A percentile compares a stretch with the other conserved stretches of the same genome.
Conservation (phyloP, 2,329 filamentous ascomycete genomes). For the Claviceps sp. region DNA sequence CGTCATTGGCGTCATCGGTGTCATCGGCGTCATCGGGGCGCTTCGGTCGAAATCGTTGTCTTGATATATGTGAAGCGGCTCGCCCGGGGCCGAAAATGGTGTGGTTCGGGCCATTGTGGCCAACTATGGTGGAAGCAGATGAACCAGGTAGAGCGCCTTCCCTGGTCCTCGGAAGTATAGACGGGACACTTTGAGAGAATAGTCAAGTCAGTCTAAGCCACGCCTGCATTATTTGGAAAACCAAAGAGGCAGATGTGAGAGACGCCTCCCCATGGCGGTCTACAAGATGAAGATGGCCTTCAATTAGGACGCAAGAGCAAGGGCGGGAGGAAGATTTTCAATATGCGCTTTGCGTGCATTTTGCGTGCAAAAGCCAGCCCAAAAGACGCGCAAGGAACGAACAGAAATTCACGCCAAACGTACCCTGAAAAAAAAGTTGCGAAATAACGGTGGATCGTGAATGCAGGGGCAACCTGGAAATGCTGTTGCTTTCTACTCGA, state of each 20-base stretch:
- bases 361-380: not conserved
- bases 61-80: constrained; percentile 38
- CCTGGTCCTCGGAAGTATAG: not conserved
- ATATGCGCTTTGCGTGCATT: too few relatives aligned
- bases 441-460: constrained; percentile 4
- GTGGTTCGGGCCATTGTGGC: constrained; percentile 41
- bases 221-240: not conserved
- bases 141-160: constrained; percentile 1
- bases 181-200: not conserved
- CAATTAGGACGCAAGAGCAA: not conserved
- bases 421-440: constrained; percentile 1
- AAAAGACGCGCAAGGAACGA: not conserved
- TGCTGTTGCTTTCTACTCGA: not conserved
- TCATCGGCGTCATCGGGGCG: constrained; percentile 23
- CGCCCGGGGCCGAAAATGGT: constrained; percentile 30
- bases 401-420: not conserved
- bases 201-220: not conserved
- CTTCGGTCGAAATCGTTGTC: constrained; percentile 35
- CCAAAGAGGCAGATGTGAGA: not conserved
- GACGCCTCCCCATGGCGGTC: not conserved
- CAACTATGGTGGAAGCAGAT: constrained; percentile 11
- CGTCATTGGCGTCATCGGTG: too few relatives aligned
- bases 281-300: not conserved
- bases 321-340: not conserved
- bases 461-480: constrained; percentile 1